These are phyloP conservation scores for Inga laurina DNA, from an alignment of 306 rosid genomes.

Conservation along the genomic window DNA sequence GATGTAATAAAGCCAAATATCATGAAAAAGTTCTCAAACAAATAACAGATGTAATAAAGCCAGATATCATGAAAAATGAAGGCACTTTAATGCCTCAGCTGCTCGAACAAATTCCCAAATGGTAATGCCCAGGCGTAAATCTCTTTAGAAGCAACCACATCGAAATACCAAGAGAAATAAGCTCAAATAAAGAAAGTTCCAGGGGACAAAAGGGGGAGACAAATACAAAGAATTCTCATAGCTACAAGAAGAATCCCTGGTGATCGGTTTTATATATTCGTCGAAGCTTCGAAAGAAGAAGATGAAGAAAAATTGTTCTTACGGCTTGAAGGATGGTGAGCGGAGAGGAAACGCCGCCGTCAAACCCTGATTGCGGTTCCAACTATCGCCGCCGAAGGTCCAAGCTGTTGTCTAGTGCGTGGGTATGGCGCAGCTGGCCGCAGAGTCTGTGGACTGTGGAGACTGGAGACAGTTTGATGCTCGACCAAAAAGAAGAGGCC, in stretches of 20 bases:
- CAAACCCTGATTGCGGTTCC: conserved; percentile 24
- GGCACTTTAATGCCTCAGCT: not conserved
- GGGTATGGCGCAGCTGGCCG: not conserved
- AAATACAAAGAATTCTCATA: not conserved
- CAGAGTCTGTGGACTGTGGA: not conserved
- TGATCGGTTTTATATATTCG: not conserved
- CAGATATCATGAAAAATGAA: not conserved
- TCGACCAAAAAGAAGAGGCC: conserved; percentile 2
- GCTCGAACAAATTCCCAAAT: conserved; percentile 8
- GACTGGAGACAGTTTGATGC: conserved; percentile 8
- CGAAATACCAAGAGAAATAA: not conserved
- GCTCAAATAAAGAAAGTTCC: not conserved
- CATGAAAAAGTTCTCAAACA: not conserved
- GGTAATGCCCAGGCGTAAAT: not conserved
- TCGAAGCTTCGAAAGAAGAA: not conserved
- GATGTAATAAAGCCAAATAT: not conserved
- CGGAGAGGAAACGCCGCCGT: conserved; percentile 34
- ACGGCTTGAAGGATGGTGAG: not conserved
- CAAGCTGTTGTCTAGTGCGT: not conserved
- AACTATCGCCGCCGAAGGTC: conserved; percentile 20
- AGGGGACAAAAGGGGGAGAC: not conserved
- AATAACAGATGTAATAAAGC: not conserved
- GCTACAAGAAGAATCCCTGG: not conserved
- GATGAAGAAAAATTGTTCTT: not conserved
- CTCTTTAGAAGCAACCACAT: conserved; percentile 4